Conservation (phyloP, 306 rosid genomes). For the Purshia tridentata region DNA sequence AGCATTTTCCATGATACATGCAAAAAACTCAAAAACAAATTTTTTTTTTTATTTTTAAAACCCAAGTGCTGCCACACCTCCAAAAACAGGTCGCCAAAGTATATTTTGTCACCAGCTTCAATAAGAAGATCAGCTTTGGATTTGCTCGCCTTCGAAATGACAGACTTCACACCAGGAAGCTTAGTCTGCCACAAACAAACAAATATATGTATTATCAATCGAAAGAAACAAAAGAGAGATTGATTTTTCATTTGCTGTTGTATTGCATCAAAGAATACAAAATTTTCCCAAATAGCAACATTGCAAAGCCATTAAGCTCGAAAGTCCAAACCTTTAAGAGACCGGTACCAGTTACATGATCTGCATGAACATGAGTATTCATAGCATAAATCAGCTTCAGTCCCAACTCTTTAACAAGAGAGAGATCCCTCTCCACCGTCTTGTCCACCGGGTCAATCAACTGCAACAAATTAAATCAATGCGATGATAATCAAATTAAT, state of each 20-base stretch:
- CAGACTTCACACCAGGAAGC: constrained; percentile 68
- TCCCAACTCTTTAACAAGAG: constrained; percentile 67
- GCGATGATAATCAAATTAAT: not conserved
- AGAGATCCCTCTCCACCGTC: constrained; percentile 84
- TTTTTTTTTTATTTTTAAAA: too few relatives aligned
- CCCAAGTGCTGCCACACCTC: constrained; percentile 52
- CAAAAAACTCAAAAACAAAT: too few relatives aligned
- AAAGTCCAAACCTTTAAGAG: constrained; percentile 61
- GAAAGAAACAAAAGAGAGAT: constrained; percentile 3
- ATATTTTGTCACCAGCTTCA: constrained; percentile 57
- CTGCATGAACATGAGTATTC: constrained; percentile 99
- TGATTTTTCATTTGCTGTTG: not conserved
- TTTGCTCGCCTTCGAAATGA: constrained; percentile 83
- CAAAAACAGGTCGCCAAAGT: constrained; percentile 71
- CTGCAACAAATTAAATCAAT: constrained; percentile 39
- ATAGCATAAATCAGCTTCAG: constrained; percentile 71
- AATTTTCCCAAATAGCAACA: not conserved
- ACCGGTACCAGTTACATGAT: constrained; percentile 95
- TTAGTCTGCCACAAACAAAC: constrained; percentile 45
- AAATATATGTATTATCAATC: constrained; percentile 9
- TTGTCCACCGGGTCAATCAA: constrained; percentile 97
- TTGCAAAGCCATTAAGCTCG: not conserved
- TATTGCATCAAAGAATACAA: not conserved
- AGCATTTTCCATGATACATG: not conserved
- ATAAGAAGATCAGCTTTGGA: constrained; percentile 70